Base-by-base conservation (phyloP, 805 yeast genomes). In the Candida germanica region DNA sequence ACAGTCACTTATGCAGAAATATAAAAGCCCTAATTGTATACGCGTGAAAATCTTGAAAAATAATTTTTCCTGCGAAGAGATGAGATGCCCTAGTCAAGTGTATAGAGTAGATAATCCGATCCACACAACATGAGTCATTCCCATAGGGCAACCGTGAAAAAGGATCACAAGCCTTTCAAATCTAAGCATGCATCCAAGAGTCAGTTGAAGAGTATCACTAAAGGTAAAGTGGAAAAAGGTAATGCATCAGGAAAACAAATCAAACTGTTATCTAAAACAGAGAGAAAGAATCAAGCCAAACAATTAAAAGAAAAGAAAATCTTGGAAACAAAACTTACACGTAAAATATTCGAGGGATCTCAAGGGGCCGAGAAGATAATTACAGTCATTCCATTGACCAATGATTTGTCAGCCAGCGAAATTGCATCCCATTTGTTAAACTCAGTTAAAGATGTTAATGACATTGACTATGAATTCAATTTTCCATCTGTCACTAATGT, bases 141-240 rank as follows among this genome's bases (percentile, higher is more conserved):
- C 6, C 98, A 93, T 58, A 76, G 98, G 56, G 72, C 91, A 9
- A 79, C 95, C 3, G 64, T 86, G 29, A 91, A 87, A 61, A 81
- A 80, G 54, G 80, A 80, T 31, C 95, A 91, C 53, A 93, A 93
- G 65, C 75, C 89, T 7, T 94, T 87, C 73, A 94, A 93, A 58
- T 77, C 95, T 2, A 84, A 81, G 56, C 98, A 93, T 68, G 77
- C 96, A 14, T 77, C 95, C 10, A 93, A 93, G 56, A 84, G 96
- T 42, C 77, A 88, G 23, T 60, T 91, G 51, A 94, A 88, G 56
- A 85, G 87, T 46, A 69, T 77, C 40, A 69, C 68, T 50, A 89
- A 84, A 54, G 98, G 98, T 42, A 89, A 87, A 58, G 86, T 91
- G 23, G 98, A 89, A 54, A 84, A 82, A 50, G 41, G 50, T 21